phyloP scores from a whole-genome alignment of 257 asterid species.

The Fraxinus anomala region DNA sequence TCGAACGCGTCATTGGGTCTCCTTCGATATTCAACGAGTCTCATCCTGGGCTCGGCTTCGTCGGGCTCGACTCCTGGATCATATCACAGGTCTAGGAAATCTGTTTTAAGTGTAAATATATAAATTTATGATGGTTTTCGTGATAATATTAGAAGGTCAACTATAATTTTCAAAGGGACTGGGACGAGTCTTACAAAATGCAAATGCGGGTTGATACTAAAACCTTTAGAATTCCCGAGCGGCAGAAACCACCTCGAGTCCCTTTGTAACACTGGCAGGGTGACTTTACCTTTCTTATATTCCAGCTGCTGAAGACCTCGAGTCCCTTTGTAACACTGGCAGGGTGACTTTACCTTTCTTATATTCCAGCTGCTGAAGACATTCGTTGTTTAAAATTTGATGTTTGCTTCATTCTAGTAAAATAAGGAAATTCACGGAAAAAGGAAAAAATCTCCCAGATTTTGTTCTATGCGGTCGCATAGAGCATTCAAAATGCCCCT shows the following conservation, averaged over 20 bases:
- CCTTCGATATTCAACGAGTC: too few relatives aligned
- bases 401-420: not conserved
- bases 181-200: not conserved
- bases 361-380: not conserved
- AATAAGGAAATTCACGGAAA: too few relatives aligned
- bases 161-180: not conserved
- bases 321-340: too few relatives aligned
- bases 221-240: not conserved
- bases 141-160: not conserved
- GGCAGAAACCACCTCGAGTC: not conserved
- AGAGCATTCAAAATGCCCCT: too few relatives aligned
- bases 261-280: not conserved
- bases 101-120: not conserved
- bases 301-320: not conserved
- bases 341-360: too few relatives aligned
- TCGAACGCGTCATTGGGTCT: too few relatives aligned
- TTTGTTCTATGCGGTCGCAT: too few relatives aligned
- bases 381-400: too few relatives aligned
- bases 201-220: not conserved
- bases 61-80: too few relatives aligned
- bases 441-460: too few relatives aligned
- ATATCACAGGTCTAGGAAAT: not conserved
- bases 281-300: not conserved
- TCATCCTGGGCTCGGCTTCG: too few relatives aligned
- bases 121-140: not conserved